A percentile compares a stretch with the other conserved stretches of the same genome.
phyloP scores from a whole-genome alignment of 225 moss, liverwort and hornwort genomes.

The Rhytidiadelphus loreus region DNA sequence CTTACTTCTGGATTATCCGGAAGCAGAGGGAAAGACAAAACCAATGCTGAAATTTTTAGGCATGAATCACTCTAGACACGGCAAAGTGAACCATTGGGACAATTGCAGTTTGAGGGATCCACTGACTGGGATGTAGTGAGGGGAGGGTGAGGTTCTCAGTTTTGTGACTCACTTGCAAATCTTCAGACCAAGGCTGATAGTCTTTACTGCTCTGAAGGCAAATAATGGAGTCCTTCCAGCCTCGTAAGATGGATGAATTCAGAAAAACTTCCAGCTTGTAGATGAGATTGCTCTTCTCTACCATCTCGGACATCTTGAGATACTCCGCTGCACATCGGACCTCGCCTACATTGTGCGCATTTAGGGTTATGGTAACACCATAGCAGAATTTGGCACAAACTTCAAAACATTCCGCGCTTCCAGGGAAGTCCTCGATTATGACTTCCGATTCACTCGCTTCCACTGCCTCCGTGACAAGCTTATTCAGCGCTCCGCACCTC shows the following conservation, averaged over 20 bases:
- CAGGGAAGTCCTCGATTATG: conserved; percentile 53
- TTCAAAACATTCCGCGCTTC: conserved; percentile 56
- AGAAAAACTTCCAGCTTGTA: conserved; percentile 82
- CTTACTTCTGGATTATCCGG: not conserved
- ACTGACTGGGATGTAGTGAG: not conserved
- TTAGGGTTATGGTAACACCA: conserved; percentile 67
- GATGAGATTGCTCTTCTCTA: conserved; percentile 80
- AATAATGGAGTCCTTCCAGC: conserved; percentile 83
- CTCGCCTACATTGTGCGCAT: conserved; percentile 59
- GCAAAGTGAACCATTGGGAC: not conserved
- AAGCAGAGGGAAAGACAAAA: not conserved
- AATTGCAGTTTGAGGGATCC: not conserved
- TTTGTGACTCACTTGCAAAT: conserved; percentile 43
- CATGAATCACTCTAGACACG: not conserved
- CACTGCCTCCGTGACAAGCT: conserved; percentile 56
- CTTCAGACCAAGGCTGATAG: conserved; percentile 67
- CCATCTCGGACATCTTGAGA: conserved; percentile 74
- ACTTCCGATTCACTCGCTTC: conserved; percentile 51
- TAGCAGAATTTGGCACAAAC: conserved; percentile 84
- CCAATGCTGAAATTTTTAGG: not conserved
- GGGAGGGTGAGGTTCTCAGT: not conserved
- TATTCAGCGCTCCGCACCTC: conserved; percentile 57
- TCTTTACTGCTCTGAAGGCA: conserved; percentile 65
- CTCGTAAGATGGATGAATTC: conserved; percentile 61
- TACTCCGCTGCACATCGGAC: conserved; percentile 76